phyloP scores from a whole-genome alignment of 306 rosid genomes.

The Vicia faba region DNA sequence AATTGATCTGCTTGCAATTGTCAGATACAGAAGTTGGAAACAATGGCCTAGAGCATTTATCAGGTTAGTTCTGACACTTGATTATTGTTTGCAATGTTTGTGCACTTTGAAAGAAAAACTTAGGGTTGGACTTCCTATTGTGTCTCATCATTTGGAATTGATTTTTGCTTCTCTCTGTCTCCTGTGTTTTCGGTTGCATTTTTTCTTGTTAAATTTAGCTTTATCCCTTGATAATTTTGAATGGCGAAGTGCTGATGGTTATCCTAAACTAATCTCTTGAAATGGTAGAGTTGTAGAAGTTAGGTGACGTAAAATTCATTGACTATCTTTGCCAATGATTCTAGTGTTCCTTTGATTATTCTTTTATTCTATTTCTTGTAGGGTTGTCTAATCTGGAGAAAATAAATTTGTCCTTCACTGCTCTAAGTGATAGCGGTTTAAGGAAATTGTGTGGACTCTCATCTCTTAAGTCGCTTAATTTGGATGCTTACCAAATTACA shows the following conservation, averaged over 20 bases:
- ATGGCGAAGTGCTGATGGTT: slow-evolving; percentile 24
- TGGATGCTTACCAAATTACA: slow-evolving; percentile 85
- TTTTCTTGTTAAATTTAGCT: slow-evolving; percentile 17
- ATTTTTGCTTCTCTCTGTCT: slow-evolving; percentile 6
- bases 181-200: slow-evolving; percentile 24
- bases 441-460: slow-evolving; percentile 74
- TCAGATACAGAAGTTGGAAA: slow-evolving; percentile 89
- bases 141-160: slow-evolving; percentile 7
- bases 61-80: slow-evolving; percentile 56
- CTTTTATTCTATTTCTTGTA: slow-evolving; percentile 44
- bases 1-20: slow-evolving; percentile 82
- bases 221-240: slow-evolving; percentile 27
- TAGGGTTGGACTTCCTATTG: slow-evolving; percentile 6
- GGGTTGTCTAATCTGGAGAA: slow-evolving; percentile 83
- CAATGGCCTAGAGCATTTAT: slow-evolving; percentile 80
- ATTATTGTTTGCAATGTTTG: slow-evolving; percentile 17
- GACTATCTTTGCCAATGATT: not conserved
- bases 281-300: not conserved
- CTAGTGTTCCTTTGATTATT: slow-evolving; percentile 14
- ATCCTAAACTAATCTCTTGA: slow-evolving; percentile 23
- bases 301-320: slow-evolving; percentile 6
- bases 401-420: slow-evolving; percentile 84
- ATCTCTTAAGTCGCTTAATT: slow-evolving; percentile 89
- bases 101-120: slow-evolving; percentile 7
- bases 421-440: slow-evolving; percentile 66